Evolutionary conservation across 2,329 filamentous ascomycete species (phyloP).

Genomic region (Clonostachys sp.): DNA sequence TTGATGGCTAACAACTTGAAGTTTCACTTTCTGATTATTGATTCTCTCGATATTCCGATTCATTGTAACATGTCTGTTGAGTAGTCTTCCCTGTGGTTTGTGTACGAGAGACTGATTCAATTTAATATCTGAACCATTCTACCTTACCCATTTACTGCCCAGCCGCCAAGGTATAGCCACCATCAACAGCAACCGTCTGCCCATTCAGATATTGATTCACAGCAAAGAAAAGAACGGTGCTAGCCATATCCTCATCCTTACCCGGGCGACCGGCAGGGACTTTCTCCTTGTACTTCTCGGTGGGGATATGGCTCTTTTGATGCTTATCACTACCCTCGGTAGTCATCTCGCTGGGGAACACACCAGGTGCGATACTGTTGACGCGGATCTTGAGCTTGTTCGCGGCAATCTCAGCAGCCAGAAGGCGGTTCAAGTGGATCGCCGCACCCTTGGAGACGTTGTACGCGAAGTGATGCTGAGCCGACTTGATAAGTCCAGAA

Average conservation of each 20-base stretch:
- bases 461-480: conserved; percentile 64
- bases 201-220: conserved; percentile 39
- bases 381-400: conserved; percentile 61
- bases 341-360: conserved; percentile 71
- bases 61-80: no score
- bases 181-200: conserved; percentile 36
- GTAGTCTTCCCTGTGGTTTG: no score
- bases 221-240: conserved; percentile 53
- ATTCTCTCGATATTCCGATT: no score
- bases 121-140: no score
- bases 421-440: conserved; percentile 59
- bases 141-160: conserved; percentile 17
- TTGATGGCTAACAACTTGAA: no score
- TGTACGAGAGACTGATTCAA: no score
- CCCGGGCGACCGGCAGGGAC: conserved; percentile 66
- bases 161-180: conserved; percentile 33
- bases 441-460: conserved; percentile 61
- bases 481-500: conserved; percentile 57
- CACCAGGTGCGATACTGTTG: conserved; percentile 69
- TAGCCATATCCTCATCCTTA: conserved; percentile 65
- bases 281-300: conserved; percentile 51
- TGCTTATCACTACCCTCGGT: conserved; percentile 37
- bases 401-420: conserved; percentile 55
- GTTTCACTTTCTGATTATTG: no score
- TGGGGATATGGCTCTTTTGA: conserved; percentile 56